Conservation (phyloP, 495 filamentous ascomycete genomes). For the Evansstolkia leycettana region DNA sequence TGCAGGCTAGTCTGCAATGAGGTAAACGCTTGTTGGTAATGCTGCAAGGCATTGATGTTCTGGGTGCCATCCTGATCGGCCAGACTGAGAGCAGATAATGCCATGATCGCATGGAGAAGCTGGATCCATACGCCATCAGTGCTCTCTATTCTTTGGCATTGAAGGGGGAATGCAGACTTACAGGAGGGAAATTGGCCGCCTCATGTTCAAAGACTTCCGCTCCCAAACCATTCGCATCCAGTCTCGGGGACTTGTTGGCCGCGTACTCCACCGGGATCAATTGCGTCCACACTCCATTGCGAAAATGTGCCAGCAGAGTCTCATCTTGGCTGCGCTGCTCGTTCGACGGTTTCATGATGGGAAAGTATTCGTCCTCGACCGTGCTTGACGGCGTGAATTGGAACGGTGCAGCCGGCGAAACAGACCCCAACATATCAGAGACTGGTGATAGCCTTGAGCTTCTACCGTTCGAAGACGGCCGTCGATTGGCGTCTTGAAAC, state of each 20-base stretch:
- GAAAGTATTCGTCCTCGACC: constrained; percentile 7
- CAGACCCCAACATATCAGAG: constrained; percentile 11
- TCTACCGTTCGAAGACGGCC: constrained; percentile 14
- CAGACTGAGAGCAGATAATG: constrained; percentile 43
- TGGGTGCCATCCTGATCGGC: constrained; percentile 32
- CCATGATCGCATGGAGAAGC: constrained; percentile 52
- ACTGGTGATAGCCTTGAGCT: constrained; percentile 22
- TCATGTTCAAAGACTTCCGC: constrained; percentile 37
- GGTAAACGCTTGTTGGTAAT: constrained; percentile 43
- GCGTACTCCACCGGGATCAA: constrained; percentile 12
- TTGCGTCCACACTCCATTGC: constrained; percentile 29
- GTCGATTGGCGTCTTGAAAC: constrained; percentile 35
- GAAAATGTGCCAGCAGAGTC: constrained; percentile 31
- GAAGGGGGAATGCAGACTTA: constrained; percentile 18
- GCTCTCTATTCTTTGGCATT: constrained; percentile 1
- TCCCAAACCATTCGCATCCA: constrained; percentile 16
- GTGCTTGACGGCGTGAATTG: constrained; percentile 9
- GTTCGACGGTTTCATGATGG: constrained; percentile 8
- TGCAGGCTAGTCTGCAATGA: constrained; percentile 33
- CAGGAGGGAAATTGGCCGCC: constrained; percentile 38
- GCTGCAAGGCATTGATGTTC: constrained; percentile 37
- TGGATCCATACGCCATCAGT: constrained; percentile 14
- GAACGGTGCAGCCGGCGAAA: constrained; percentile 3
- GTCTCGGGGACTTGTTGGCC: constrained; percentile 11
- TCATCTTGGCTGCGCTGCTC: constrained; percentile 19